Evolutionary conservation across 2,329 filamentous ascomycete species (phyloP).

Genomic region (Verticillium alfalfae): DNA sequence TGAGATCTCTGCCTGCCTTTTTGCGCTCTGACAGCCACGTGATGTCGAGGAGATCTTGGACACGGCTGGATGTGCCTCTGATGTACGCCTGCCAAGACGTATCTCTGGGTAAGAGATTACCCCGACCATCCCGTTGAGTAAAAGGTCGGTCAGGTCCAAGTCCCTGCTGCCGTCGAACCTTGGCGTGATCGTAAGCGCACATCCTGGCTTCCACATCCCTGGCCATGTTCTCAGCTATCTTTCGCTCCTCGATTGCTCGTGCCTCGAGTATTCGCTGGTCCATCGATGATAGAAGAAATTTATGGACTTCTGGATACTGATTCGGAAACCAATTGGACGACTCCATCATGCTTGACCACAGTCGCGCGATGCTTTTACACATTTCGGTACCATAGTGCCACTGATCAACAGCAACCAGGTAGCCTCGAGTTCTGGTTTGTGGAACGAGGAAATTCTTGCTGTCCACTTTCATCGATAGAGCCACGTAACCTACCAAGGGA

Average conservation of each 20-base stretch:
- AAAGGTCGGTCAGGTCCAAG: conserved; percentile 52
- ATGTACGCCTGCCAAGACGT: conserved; percentile 48
- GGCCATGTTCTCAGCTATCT: conserved; percentile 17
- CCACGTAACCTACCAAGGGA: conserved; percentile 48
- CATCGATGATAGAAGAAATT: conserved; percentile 53
- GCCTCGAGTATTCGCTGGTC: conserved; percentile 47
- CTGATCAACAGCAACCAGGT: conserved; percentile 51
- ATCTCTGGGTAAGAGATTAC: conserved; percentile 44
- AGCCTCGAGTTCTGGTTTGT: conserved; percentile 59
- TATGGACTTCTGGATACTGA: conserved; percentile 54
- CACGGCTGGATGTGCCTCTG: conserved; percentile 46
- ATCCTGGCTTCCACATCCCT: conserved; percentile 42
- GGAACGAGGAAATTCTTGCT: conserved; percentile 70
- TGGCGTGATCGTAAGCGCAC: conserved; percentile 55
- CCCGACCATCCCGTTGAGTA: conserved; percentile 53
- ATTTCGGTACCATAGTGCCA: conserved; percentile 19
- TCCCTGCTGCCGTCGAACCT: conserved; percentile 39
- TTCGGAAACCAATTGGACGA: conserved; percentile 36
- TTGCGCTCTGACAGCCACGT: conserved; percentile 43
- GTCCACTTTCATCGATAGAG: conserved; percentile 46
- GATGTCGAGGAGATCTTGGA: conserved; percentile 63
- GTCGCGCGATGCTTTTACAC: conserved; percentile 17
- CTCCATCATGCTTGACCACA: conserved; percentile 40
- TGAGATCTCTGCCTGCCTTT: conserved; percentile 44
- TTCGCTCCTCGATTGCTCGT: conserved; percentile 38